phyloP scores from a whole-genome alignment of 2,329 filamentous ascomycete species.

The Fusarium cyanostomum region DNA sequence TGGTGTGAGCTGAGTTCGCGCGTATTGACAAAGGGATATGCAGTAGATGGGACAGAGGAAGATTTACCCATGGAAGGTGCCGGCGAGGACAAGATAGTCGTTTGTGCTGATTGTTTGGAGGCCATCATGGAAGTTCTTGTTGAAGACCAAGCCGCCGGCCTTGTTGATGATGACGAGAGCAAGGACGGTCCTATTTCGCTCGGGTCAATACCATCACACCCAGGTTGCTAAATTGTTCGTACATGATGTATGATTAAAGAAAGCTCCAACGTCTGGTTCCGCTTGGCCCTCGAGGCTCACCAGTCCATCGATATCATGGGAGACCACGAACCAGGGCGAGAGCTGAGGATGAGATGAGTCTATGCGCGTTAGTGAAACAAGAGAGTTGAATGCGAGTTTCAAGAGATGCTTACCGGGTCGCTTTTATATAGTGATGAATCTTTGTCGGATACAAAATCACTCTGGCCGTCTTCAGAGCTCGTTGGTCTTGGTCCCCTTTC shows the following conservation, averaged over 20 bases:
- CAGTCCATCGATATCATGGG: constrained; percentile 30
- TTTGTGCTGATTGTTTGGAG: constrained; percentile 92
- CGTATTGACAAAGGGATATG: constrained; percentile 12
- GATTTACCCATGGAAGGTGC: constrained; percentile 90
- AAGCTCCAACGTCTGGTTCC: constrained; percentile 17
- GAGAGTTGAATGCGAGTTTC: neutral
- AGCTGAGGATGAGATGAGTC: constrained; percentile 20
- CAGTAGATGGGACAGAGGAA: constrained; percentile 4
- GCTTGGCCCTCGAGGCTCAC: constrained; percentile 36
- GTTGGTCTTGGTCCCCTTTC: constrained; percentile 3
- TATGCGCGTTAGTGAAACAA: constrained; percentile 8
- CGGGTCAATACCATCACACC: neutral
- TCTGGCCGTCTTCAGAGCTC: neutral
- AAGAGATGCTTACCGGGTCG: constrained; percentile 5
- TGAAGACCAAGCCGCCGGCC: constrained; percentile 94
- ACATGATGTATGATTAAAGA: constrained; percentile 29
- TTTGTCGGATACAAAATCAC: neutral
- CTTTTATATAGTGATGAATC: neutral
- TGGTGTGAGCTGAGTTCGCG: constrained; percentile 14
- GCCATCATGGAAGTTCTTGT: constrained; percentile 88
- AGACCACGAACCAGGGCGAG: constrained; percentile 34
- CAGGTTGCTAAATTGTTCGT: neutral
- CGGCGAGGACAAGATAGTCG: constrained; percentile 95
- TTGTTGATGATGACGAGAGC: constrained; percentile 99
- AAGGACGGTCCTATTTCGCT: constrained; percentile 80